phyloP scores from a whole-genome alignment of 345 rosid species.

The Lenwebbia sp. region DNA sequence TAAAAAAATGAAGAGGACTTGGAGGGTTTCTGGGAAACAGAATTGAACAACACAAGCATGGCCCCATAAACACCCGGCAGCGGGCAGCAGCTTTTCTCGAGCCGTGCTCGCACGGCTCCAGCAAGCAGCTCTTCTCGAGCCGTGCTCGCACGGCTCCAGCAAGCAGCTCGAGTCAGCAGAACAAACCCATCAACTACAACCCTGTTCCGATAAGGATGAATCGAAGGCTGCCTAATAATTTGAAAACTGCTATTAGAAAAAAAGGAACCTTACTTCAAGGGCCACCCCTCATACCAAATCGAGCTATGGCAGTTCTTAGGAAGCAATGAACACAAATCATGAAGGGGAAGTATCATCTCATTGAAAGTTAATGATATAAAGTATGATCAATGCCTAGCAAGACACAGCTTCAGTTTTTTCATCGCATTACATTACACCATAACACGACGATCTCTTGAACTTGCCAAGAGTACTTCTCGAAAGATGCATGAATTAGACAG shows the following conservation, averaged over 20 bases:
- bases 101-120: neutral
- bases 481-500: neutral
- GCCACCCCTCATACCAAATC: neutral
- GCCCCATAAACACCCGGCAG: neutral
- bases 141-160: neutral
- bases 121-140: neutral
- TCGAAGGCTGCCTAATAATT: neutral
- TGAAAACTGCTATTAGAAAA: neutral
- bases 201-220: neutral
- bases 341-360: neutral
- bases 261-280: neutral
- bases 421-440: neutral
- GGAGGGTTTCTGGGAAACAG: neutral
- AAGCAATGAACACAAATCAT: neutral
- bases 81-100: no score
- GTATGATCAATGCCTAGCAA: neutral
- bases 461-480: neutral
- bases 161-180: neutral
- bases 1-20: neutral
- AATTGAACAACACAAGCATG: neutral
- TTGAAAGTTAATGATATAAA: neutral
- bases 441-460: neutral
- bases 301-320: rapidly evolving
- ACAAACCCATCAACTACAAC: neutral
- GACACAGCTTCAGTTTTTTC: neutral